Conservation (phyloP, 352 stramenopile genomes). For the Pythium grandisporangium region DNA sequence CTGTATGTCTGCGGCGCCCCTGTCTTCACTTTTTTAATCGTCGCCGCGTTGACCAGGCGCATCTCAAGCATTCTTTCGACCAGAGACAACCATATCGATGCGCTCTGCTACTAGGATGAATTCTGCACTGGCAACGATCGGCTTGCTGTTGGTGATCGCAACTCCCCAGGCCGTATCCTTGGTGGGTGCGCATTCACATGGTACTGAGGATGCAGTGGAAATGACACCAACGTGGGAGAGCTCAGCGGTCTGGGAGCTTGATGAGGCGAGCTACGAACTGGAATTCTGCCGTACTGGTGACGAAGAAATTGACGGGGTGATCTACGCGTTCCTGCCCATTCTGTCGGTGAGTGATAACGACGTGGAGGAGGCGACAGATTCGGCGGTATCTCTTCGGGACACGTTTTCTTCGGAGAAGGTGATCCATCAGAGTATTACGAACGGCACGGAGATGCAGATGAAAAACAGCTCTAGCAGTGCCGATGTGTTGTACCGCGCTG, state of each 20-base stretch:
- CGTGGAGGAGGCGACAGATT: neutral
- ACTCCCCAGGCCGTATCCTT: too few relatives aligned
- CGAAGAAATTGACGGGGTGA: neutral
- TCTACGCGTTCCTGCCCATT: neutral
- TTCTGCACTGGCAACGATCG: too few relatives aligned
- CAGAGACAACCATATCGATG: too few relatives aligned
- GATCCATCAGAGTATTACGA: neutral
- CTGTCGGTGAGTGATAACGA: neutral
- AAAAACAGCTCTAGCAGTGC: neutral
- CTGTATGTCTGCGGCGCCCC: too few relatives aligned
- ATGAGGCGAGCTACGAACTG: neutral
- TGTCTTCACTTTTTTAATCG: too few relatives aligned
- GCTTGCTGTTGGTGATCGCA: too few relatives aligned
- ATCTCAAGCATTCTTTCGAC: too few relatives aligned
- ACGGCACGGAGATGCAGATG: neutral
- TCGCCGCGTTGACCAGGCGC: too few relatives aligned
- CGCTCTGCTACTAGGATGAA: too few relatives aligned
- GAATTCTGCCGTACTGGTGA: neutral
- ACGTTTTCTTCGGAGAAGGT: slow-evolving; percentile 1
- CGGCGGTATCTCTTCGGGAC: neutral
- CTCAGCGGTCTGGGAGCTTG: neutral
- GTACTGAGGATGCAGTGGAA: too few relatives aligned
- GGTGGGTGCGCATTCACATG: too few relatives aligned
- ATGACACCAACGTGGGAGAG: neutral
- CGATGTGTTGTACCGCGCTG: slow-evolving; percentile 15